Evolutionary conservation across 768 basidiomycete species (phyloP).

Genomic region (Podaxis rugospora): DNA sequence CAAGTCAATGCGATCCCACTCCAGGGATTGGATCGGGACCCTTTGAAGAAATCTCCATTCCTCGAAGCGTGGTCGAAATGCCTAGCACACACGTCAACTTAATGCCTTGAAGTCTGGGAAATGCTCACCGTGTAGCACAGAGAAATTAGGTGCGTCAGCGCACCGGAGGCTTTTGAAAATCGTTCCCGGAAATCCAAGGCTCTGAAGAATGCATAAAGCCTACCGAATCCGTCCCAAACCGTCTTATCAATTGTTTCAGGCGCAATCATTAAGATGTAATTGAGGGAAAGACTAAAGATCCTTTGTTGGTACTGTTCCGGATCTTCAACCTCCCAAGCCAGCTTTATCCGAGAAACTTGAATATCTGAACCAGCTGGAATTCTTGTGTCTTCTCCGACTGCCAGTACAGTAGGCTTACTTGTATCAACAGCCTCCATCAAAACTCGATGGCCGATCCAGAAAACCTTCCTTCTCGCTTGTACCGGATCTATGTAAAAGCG

Average conservation of each 20-base stretch:
- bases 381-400: neutral
- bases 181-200: neutral
- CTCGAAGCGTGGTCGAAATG: neutral
- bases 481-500: neutral
- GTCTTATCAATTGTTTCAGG: neutral
- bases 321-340: neutral
- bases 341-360: neutral
- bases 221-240: neutral
- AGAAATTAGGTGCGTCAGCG: neutral
- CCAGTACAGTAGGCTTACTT: neutral
- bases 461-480: neutral
- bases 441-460: neutral
- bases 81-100: neutral
- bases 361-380: neutral
- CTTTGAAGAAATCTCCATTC: neutral
- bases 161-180: neutral
- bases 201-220: neutral
- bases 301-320: neutral
- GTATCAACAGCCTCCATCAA: neutral
- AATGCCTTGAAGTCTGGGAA: neutral
- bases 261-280: neutral
- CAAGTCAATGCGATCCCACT: neutral
- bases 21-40: neutral
- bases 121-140: neutral
- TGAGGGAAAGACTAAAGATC: neutral